Evolutionary conservation across 257 asterid genomes (phyloP).

Genomic region (Plantago elongata): DNA sequence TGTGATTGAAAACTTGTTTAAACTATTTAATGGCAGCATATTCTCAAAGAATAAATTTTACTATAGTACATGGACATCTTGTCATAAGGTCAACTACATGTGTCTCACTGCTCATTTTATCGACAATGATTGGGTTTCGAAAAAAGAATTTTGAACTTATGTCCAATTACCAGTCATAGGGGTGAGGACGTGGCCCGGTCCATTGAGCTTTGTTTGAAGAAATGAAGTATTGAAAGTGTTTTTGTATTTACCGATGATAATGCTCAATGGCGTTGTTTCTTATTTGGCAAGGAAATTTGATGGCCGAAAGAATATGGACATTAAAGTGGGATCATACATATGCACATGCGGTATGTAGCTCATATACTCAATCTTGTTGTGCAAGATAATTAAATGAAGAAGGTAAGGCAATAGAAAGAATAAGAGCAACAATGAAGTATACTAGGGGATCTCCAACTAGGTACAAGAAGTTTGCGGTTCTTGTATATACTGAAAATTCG

Average conservation of each 20-base stretch:
- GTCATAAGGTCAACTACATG: neutral
- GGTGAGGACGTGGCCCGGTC: conserved; percentile 2
- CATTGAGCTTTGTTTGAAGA: neutral
- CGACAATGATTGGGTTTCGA: neutral
- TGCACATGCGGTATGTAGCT: neutral
- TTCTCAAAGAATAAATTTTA: neutral
- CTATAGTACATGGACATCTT: neutral
- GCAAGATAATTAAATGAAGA: neutral
- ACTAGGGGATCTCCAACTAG: neutral
- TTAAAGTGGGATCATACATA: neutral
- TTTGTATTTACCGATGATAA: neutral
- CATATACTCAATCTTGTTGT: neutral
- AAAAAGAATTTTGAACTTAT: neutral
- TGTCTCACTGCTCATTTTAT: neutral
- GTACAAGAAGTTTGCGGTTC: conserved; percentile 2
- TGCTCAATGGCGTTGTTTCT: neutral
- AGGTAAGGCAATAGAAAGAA: neutral
- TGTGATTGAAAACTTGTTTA: neutral
- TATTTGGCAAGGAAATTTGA: neutral
- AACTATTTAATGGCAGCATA: neutral
- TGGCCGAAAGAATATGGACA: neutral
- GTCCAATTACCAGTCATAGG: neutral
- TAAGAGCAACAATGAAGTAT: neutral
- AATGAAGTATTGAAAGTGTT: neutral
- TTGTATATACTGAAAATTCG: neutral